Conservation (phyloP, 805 yeast species). For the Candida stauntonica region DNA sequence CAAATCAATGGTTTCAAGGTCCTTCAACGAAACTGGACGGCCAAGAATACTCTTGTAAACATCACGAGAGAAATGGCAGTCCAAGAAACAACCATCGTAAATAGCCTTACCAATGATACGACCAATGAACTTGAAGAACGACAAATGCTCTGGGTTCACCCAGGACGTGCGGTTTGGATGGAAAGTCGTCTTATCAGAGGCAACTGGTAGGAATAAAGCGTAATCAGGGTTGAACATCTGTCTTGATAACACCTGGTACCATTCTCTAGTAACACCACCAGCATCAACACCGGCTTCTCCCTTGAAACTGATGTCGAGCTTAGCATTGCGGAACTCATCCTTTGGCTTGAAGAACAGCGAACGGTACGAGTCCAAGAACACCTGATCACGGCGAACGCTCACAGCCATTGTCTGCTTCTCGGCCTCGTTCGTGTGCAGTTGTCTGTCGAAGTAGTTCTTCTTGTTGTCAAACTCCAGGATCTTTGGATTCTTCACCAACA, state of each 20-base stretch:
- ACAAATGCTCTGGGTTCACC: constrained; percentile 88
- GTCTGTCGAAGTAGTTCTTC: constrained; percentile 75
- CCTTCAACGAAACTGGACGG: constrained; percentile 76
- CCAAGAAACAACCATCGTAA: constrained; percentile 77
- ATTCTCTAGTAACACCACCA: constrained; percentile 96
- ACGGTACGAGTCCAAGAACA: constrained; percentile 86
- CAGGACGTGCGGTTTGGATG: constrained; percentile 93
- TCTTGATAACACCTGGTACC: constrained; percentile 91
- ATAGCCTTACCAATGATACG: constrained; percentile 92
- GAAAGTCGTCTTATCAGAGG: constrained; percentile 88
- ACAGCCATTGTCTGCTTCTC: constrained; percentile 50
- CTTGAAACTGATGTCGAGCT: constrained; percentile 75
- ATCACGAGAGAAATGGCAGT: constrained; percentile 92
- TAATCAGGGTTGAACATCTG: constrained; percentile 96
- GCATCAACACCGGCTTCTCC: constrained; percentile 98
- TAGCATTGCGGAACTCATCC: constrained; percentile 67
- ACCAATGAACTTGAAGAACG: constrained; percentile 93
- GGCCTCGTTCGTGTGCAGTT: constrained; percentile 48
- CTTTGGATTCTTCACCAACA: constrained; percentile 81
- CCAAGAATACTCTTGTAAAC: constrained; percentile 87
- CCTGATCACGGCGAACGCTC: constrained; percentile 80
- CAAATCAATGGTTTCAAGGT: constrained; percentile 89
- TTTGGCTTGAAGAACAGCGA: constrained; percentile 73
- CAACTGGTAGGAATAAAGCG: constrained; percentile 86
- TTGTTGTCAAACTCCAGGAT: constrained; percentile 94